Evolutionary conservation across 768 basidiomycete genomes (phyloP), one percentile per base, ranked within the genome.

Genomic region (Leccinum variicolor): DNA sequence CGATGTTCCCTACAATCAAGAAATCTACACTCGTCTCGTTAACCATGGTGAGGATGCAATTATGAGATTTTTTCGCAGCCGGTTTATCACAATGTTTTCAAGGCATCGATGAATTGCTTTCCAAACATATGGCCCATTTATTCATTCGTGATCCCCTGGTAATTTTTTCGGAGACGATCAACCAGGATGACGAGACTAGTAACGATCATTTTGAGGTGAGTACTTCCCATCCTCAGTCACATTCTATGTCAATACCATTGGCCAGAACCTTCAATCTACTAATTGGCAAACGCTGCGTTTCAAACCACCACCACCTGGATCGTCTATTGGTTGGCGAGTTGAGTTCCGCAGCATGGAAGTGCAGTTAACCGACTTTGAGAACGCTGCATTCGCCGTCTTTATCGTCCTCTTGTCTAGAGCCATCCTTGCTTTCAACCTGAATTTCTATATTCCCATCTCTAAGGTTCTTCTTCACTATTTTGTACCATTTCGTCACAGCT

Each of bases 331-430:
- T 31, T 99, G 97, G 97, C 82, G 97, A 41, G 96, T 98, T 5
- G 97, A 99, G 71, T 99, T 99, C 75, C 81, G 97, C 56, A 93
- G 91, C 70, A 98, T 98, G 97, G 97, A 99, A 72, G 94, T 98
- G 3, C 97, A 98, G 68, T 84, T 98, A 69, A 98, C 97, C 9
- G 97, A 99, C 75, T 99, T 94, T 66, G 97, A 98, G 77, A 99
- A 99, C 69, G 97, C 97, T 1, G 94, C 97, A 6, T 98, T 94
- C 71, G 85, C 94, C 33, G 84, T 98, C 46, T 98, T 99, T 74
- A 82, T 96, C 52, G 95, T 98, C 14, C 84, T 99, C 28, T 79
- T 99, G 8, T 96, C 97, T 4, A 82, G 97, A 41, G 95, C 94
- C 2, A 97, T 99, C 62, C 79, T 99, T 56, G 85, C 81, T 65